These are phyloP conservation scores for Aciculoconidium aculeatum DNA, from an alignment of 805 yeast genomes.

Conservation along the genomic window DNA sequence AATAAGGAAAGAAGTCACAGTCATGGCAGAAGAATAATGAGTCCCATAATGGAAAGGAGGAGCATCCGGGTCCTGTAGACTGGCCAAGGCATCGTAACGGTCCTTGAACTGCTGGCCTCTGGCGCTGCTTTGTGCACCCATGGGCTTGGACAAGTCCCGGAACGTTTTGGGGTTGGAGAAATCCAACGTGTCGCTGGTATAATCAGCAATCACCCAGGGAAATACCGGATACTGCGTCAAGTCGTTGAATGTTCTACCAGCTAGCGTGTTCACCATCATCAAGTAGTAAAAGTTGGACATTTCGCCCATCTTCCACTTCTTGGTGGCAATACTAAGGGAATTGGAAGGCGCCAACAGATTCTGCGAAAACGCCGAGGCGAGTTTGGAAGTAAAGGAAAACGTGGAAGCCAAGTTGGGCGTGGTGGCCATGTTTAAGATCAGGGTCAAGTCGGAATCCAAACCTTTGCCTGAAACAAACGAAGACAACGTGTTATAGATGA, in stretches of 20 bases:
- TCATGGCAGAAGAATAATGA: conserved; percentile 91
- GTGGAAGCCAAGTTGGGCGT: conserved; percentile 7
- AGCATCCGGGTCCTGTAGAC: conserved; percentile 49
- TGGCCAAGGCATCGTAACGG: conserved; percentile 63
- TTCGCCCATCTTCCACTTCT: conserved; percentile 70
- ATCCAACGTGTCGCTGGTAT: conserved; percentile 65
- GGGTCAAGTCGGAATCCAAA: conserved; percentile 49
- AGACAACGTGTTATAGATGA: conserved; percentile 44
- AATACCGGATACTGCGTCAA: conserved; percentile 87
- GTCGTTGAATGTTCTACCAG: conserved; percentile 87
- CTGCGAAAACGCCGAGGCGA: conserved; percentile 13
- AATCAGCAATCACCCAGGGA: conserved; percentile 88
- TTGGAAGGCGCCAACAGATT: no score
- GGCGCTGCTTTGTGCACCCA: conserved; percentile 75
- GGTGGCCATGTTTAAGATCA: conserved; percentile 48
- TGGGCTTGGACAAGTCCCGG: conserved; percentile 78
- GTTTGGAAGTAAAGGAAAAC: conserved; percentile 22
- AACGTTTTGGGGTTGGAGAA: conserved; percentile 54
- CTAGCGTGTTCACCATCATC: conserved; percentile 73
- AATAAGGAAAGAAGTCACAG: conserved; percentile 74
- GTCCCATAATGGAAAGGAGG: conserved; percentile 92
- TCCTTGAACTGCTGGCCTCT: conserved; percentile 63
- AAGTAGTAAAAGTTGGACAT: conserved; percentile 79
- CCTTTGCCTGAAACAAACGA: conserved; percentile 44
- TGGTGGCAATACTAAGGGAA: conserved; percentile 44